Evolutionary conservation across 352 stramenopile species (phyloP).

Genomic region (Pythium biforme): DNA sequence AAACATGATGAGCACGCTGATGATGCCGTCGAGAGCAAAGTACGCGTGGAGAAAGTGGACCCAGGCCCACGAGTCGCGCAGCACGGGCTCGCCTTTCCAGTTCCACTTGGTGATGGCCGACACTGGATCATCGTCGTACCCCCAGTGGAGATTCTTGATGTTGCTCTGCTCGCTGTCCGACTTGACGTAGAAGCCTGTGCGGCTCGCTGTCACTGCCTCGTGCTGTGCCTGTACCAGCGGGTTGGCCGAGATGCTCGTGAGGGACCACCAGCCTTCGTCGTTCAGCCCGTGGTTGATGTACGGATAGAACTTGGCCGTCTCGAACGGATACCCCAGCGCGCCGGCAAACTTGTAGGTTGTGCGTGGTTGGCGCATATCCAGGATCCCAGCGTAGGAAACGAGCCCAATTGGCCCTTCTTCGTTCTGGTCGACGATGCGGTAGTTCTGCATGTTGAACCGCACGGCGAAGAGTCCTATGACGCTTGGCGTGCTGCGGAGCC

Average conservation of each 20-base stretch:
- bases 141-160: constrained; percentile 10
- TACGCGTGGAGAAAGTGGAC: constrained; percentile 41
- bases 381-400: background rate
- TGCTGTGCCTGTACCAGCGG: background rate
- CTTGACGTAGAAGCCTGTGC: constrained; percentile 9
- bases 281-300: background rate
- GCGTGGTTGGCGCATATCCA: background rate
- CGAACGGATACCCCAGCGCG: constrained; percentile 5
- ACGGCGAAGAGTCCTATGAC: constrained; percentile 6
- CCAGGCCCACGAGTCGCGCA: constrained; percentile 47
- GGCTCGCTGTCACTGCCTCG: background rate
- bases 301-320: background rate
- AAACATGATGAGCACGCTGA: constrained; percentile 3
- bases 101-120: constrained; percentile 2
- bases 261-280: background rate
- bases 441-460: constrained; percentile 8
- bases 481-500: background rate
- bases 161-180: constrained; percentile 5
- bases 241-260: constrained; percentile 15
- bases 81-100: constrained; percentile 3
- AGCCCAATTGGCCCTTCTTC: background rate
- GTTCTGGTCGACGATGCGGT: background rate
- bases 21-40: constrained; percentile 21
- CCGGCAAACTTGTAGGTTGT: background rate
- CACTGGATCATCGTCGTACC: background rate